Evolutionary conservation across 129 eudicot species (phyloP).

Genomic region (Oenanthe sinensis): DNA sequence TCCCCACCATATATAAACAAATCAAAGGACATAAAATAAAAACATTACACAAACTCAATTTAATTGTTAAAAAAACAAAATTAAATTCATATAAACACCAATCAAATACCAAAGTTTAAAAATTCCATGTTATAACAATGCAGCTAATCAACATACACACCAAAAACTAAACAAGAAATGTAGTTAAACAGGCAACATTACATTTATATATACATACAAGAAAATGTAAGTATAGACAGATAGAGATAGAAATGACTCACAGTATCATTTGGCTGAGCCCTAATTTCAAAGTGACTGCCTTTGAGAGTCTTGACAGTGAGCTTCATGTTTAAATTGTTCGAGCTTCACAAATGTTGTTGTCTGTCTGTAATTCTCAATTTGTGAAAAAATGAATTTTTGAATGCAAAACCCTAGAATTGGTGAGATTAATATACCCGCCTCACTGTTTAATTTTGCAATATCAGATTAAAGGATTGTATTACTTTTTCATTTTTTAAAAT

Average conservation of each 20-base stretch:
- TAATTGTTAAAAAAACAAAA: neutral
- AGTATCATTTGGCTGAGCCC: conserved; percentile 83
- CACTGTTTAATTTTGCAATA: neutral
- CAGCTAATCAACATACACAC: neutral
- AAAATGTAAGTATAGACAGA: neutral
- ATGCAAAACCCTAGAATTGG: conserved; percentile 23
- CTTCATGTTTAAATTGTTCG: conserved; percentile 54
- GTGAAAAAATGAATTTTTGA: neutral
- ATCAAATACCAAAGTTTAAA: neutral
- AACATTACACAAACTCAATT: neutral
- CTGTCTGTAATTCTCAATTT: neutral
- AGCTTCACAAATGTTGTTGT: neutral
- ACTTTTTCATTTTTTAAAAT: neutral
- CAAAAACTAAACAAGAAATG: neutral
- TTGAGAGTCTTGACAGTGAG: conserved; percentile 93
- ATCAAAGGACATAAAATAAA: neutral
- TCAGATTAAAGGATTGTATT: neutral
- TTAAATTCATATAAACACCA: neutral
- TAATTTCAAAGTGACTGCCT: conserved; percentile 94
- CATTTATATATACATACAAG: neutral
- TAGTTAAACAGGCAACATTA: neutral
- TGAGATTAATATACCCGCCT: conserved; percentile 7
- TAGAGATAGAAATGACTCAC: conserved; percentile 33
- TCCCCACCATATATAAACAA: neutral
- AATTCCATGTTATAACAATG: neutral